phyloP scores from a whole-genome alignment of 163 green algal species.

The Chlorella variabilis region DNA sequence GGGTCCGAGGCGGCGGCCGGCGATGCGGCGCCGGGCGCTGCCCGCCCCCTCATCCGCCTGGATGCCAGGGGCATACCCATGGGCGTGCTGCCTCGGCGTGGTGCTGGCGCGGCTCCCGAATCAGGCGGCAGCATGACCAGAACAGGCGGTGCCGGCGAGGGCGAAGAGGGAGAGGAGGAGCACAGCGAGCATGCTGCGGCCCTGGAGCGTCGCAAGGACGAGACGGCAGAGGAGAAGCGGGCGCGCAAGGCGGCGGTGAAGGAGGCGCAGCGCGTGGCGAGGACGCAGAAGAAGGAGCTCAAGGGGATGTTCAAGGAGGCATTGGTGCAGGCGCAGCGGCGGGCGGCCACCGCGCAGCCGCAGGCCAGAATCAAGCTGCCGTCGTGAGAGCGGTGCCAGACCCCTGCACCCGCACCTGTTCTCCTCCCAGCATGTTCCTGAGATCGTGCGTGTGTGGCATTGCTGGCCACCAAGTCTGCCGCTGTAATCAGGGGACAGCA shows the following conservation, averaged over 20 bases:
- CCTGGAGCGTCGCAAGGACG: constrained; percentile 61
- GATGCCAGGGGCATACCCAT: constrained; percentile 34
- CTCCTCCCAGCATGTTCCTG: too few relatives aligned
- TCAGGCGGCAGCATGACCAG: too few relatives aligned
- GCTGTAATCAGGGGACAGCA: too few relatives aligned
- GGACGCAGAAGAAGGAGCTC: constrained; percentile 82
- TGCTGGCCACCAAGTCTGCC: too few relatives aligned
- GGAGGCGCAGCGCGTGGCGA: constrained; percentile 62
- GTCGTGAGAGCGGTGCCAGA: constrained; percentile 1
- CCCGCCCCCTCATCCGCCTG: constrained; percentile 45
- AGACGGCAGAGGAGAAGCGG: constrained; percentile 84
- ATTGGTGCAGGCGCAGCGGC: constrained; percentile 54
- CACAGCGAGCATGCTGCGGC: background rate
- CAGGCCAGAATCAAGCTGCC: constrained; percentile 46
- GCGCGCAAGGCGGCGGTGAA: constrained; percentile 86
- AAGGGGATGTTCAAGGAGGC: constrained; percentile 83
- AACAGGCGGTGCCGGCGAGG: background rate
- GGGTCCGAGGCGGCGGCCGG: too few relatives aligned
- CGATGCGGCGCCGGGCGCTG: background rate
- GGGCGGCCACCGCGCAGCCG: constrained; percentile 40
- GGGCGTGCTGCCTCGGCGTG: constrained; percentile 3
- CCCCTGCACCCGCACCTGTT: too few relatives aligned
- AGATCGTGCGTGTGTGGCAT: background rate
- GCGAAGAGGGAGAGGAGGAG: background rate
- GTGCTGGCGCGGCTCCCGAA: background rate